A percentile compares a stretch with the other conserved stretches of the same genome.
Conservation (phyloP, 306 rosid species). For the Prunus campanulata region DNA sequence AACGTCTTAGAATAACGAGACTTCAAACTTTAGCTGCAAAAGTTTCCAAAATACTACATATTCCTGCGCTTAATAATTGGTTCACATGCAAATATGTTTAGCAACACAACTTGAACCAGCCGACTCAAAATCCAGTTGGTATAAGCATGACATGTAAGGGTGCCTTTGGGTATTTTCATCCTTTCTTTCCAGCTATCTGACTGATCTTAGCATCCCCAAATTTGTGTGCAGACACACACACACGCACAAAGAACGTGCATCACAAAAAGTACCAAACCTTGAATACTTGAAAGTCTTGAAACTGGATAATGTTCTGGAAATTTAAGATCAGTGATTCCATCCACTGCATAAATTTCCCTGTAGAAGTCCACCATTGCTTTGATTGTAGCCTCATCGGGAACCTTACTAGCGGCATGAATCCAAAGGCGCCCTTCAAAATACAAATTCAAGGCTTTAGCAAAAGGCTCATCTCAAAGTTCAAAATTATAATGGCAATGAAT, state of each 20-base stretch:
- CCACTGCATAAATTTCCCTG: constrained; percentile 69
- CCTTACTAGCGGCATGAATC: constrained; percentile 98
- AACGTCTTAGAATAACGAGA: background rate
- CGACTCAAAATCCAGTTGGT: background rate
- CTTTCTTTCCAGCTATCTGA: no score
- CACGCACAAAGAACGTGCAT: background rate
- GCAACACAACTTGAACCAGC: background rate
- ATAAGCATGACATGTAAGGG: no score
- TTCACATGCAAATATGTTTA: background rate
- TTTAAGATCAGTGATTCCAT: constrained; percentile 67
- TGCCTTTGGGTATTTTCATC: no score
- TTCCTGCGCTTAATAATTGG: background rate
- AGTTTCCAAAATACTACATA: background rate
- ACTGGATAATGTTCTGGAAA: constrained; percentile 90
- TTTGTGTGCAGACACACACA: no score
- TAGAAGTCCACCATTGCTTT: constrained; percentile 90
- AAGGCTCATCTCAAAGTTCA: background rate
- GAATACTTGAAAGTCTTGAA: constrained; percentile 79
- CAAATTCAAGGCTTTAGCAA: constrained; percentile 17
- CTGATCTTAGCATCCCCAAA: no score
- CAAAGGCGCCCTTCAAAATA: constrained; percentile 75
- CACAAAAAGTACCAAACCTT: background rate
- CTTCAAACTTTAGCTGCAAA: background rate
- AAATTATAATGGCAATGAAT: no score
- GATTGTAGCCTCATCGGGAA: constrained; percentile 83